Base-by-base conservation (phyloP, 202 grass and related monocot genomes). In the Panicum hallii region DNA sequence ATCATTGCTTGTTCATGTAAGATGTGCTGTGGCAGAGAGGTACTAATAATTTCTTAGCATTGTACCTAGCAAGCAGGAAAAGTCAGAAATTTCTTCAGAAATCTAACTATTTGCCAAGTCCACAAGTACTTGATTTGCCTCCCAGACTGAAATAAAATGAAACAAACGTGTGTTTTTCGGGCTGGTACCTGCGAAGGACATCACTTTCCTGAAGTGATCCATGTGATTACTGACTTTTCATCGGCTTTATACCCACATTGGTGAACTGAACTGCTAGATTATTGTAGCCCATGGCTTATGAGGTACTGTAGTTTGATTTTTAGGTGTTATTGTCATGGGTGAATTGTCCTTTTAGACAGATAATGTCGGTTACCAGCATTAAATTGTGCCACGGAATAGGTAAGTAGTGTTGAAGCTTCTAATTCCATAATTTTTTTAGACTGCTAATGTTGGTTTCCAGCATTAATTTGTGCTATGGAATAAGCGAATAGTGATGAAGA, bases 11-110 rank as follows among this genome's bases (percentile, higher is more conserved):
- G 61, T 26, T 83, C 43, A 43, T 67, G n/a, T 61, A 40, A 65
- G 38, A 75, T 81, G 62, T 79, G 26, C 49, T 84, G 61, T 70
- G 82, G 50, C 68, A 83, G 42, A 17, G 23, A 74, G 79, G 83
- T 79, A 74, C 36, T 17, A 28, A 73, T 17, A 28, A 30, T 86
- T 83, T 68, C 50, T 79, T 58, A 62, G 43, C 52, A 22, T 28
- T 68, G 50, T 74, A 74, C 79, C 22, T 69, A 62, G 23, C 67
- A 41, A 79, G 17, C 63, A 63, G 19, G 67, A 32, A 54, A 52
- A 47, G 14, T 2, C 22, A 38, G 71, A 44, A 74, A 69, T 36
- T 34, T 54, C 53, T 60, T 23, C 20, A 74, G 14, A 23, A 61
- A 28, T 48, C 49, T 11, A 53, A 70, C 56, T 72, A 79, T 68